phyloP scores from a whole-genome alignment of 208 protist genomes.

The Vickermania spadyakhi region DNA sequence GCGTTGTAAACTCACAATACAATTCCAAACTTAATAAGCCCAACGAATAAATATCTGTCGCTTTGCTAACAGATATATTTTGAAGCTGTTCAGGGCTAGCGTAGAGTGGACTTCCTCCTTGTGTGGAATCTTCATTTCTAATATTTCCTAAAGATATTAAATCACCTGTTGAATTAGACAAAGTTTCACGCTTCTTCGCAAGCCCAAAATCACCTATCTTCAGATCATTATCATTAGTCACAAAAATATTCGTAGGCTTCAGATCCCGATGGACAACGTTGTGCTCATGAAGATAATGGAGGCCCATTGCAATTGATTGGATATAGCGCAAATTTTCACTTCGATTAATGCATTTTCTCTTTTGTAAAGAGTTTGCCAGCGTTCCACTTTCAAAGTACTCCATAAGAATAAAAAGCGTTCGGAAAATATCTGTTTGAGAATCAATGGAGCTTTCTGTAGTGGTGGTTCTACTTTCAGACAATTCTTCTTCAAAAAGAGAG shows the following conservation, averaged over 20 bases:
- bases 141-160: constrained; percentile 25
- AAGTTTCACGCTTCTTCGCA: constrained; percentile 28
- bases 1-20: constrained; percentile 58
- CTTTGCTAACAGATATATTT: constrained; percentile 26
- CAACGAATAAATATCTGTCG: constrained; percentile 71
- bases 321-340: constrained; percentile 54
- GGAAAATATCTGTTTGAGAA: constrained; percentile 16
- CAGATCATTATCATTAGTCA: constrained; percentile 34
- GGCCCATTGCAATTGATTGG: constrained; percentile 48
- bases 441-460: not conserved
- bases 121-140: constrained; percentile 43
- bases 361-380: constrained; percentile 48
- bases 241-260: constrained; percentile 84
- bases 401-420: constrained; percentile 83
- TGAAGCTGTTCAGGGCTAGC: constrained; percentile 72
- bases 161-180: not conserved
- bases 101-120: constrained; percentile 61
- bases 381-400: constrained; percentile 76
- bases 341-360: constrained; percentile 36
- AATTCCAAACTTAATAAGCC: constrained; percentile 76
- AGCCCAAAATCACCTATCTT: constrained; percentile 87
- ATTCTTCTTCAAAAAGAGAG: constrained; percentile 11
- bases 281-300: constrained; percentile 63
- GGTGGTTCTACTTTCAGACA: not conserved
- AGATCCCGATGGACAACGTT: constrained; percentile 75